A percentile compares a stretch with the other conserved stretches of the same genome.
phyloP scores from a whole-genome alignment of 1,284 basidiomycete species.

The Agroathelia rolfsii region DNA sequence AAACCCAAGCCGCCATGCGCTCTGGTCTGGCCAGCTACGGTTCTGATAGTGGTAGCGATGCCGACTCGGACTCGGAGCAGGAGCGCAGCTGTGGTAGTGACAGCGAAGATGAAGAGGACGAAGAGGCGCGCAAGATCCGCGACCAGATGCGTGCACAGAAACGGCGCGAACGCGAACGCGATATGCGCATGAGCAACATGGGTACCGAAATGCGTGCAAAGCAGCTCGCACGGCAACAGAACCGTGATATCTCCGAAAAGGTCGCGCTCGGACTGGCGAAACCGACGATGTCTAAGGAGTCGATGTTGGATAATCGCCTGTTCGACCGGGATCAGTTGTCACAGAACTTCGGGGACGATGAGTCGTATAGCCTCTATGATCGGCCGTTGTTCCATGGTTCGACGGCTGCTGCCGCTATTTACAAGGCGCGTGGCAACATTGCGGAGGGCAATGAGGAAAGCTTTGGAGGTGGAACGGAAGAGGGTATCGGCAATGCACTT shows the following conservation, averaged over 20 bases:
- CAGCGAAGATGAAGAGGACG: slow-evolving; percentile 81
- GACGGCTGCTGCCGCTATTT: slow-evolving; percentile 93
- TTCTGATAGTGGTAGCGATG: slow-evolving; percentile 53
- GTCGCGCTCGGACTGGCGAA: slow-evolving; percentile 96
- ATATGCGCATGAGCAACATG: slow-evolving; percentile 99
- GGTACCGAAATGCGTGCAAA: slow-evolving; percentile 94
- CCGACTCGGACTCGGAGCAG: slow-evolving; percentile 33
- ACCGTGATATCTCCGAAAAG: slow-evolving; percentile 99
- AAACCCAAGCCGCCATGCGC: slow-evolving; percentile 59
- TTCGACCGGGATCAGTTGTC: slow-evolving; percentile 93
- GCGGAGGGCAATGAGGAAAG: slow-evolving; percentile 76
- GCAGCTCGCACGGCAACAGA: slow-evolving; percentile 89
- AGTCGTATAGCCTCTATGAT: slow-evolving; percentile 91
- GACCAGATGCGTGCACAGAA: slow-evolving; percentile 91
- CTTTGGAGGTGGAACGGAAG: slow-evolving; percentile 90
- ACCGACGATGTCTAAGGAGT: slow-evolving; percentile 89
- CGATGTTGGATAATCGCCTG: slow-evolving; percentile 91
- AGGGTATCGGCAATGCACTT: slow-evolving; percentile 83
- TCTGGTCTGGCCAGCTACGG: slow-evolving; percentile 80
- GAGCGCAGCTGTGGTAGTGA: no score
- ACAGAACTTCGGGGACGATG: slow-evolving; percentile 81
- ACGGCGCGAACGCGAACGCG: slow-evolving; percentile 87
- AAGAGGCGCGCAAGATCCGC: slow-evolving; percentile 77
- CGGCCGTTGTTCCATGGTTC: slow-evolving; percentile 93
- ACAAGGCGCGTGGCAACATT: slow-evolving; percentile 85